Evolutionary conservation across 495 filamentous ascomycete genomes (phyloP), one percentile per base, ranked within the genome.

Genomic region (Darksidea phi): DNA sequence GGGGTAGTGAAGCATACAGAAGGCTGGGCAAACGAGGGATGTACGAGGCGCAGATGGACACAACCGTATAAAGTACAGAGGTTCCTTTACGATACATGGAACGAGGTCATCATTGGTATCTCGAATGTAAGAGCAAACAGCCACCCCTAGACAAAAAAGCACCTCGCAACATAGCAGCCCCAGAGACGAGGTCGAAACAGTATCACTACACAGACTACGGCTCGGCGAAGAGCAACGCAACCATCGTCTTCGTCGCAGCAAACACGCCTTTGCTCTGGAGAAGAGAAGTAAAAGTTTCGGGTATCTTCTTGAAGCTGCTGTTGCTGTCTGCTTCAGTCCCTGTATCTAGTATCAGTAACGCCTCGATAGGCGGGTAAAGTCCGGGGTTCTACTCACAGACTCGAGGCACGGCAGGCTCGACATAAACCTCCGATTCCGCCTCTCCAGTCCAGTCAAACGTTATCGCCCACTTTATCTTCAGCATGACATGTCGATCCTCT

Each of bases 401-500:
- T 47, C 70, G 71, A 28, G 82, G 82, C 18, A 78, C 59, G 11
- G 75, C 72, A 2, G 79, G 75, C 57, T 75, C 57, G 25, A 79
- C 75, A 1, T 70, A 64, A 24, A 86, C 67, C 48, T 71, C 71
- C 57, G 77, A 82, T 68, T 79, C 75, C 5, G 82, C 82, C 68
- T 87, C 82, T 5, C 84, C 84, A 0, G 81, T 83, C 82, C 82
- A 85, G 66, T 86, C 83, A 70, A 87, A 85, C 12, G 71, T 67
- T 38, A 86, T 81, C 28, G 66, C 68, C 84, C 84, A 87, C 10
- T 8, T 23, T 13, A 74, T 38, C 32, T 67, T 57, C 13, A 74
- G 42, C 25, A 69, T 8, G 10, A 69, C 63, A 41, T 67, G 54
- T 12, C 34, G 21, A 41, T 55, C 59, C 48, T 64, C 32, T 13